Base-by-base conservation (phyloP, 177 flowering plant species). In the Tripterygium wilfordii region DNA sequence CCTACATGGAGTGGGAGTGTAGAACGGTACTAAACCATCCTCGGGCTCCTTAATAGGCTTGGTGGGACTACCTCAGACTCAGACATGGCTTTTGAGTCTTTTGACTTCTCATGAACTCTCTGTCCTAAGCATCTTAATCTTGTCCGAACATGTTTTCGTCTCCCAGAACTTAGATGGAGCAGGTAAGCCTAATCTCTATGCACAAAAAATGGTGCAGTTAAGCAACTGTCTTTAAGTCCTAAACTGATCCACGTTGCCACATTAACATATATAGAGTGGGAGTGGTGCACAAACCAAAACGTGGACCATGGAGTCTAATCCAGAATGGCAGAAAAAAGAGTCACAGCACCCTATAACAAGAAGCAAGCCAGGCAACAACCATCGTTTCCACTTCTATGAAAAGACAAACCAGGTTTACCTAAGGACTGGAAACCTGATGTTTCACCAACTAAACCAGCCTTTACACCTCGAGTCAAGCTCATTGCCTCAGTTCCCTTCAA, bases 381-480 rank as follows among this genome's bases (percentile, higher is more conserved):
- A 43, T 64, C 88, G 9, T 61, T 86, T 43, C 97, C 97, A 6
- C 86, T 89, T 54, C 60, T 74, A 0, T 89, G 95, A 95, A 88
- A 89, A 66, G 79, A 49, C 37, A 71, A 45, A 65, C 97, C 97
- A 19, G 97, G 97, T 22, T 66, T 47, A 22, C 84, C 95, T n/a
- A 85, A 67, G 30, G 78, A 80, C 28, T 86, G 89, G 92, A 83
- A 66, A 51, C 74, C 70, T 16, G 71, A 37, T 16, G 21, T 43
- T 10, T 42, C 56, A 39, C 51, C 63, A 0, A 29, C 24, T 25
- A 0, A 15, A 19, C 54, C 39, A 16, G 29, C 44, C 44, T 53
- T 41, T 12, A 51, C 51, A 14, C 58, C 70, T n/a, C 77, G 79
- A 0, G 52, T 64, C 21, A 83, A 75, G 67, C 81, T 72, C 12